These are phyloP conservation scores for Debaryomyces castellii DNA, from an alignment of 805 yeast species.

Conservation along the genomic window DNA sequence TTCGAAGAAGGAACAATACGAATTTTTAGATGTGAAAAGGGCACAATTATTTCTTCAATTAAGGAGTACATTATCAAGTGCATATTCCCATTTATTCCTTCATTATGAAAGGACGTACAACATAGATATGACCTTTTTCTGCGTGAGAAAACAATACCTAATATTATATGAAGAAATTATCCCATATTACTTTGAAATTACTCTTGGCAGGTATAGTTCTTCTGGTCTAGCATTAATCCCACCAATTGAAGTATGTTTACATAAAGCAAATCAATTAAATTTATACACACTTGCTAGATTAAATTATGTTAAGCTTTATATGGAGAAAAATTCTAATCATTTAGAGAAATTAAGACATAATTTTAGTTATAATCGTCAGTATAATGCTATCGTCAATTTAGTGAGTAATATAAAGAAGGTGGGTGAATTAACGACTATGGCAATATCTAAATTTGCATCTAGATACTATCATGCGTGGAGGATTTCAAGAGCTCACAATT, in stretches of 20 bases:
- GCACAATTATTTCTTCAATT: constrained; percentile 11
- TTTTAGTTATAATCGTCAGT: constrained; percentile 6
- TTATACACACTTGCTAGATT: constrained; percentile 5
- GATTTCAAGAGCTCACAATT: constrained; percentile 52
- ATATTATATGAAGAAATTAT: constrained; percentile 21
- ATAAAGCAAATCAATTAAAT: constrained; percentile 31
- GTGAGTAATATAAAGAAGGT: constrained; percentile 9
- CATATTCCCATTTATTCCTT: constrained; percentile 35
- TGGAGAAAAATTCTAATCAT: constrained; percentile 15
- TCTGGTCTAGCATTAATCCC: constrained; percentile 35
- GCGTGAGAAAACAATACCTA: constrained; percentile 25
- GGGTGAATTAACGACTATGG: constrained; percentile 13
- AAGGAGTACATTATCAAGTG: constrained; percentile 10
- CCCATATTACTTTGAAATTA: constrained; percentile 22
- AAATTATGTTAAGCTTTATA: constrained; percentile 4
- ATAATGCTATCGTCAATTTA: constrained; percentile 5
- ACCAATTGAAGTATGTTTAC: constrained; percentile 32
- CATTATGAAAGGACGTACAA: constrained; percentile 27
- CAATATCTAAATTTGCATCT: constrained; percentile 42
- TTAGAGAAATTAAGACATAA: constrained; percentile 7
- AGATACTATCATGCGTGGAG: constrained; percentile 67
- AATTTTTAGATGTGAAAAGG: constrained; percentile 7
- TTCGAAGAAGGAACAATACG: background rate
- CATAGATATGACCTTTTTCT: constrained; percentile 30
- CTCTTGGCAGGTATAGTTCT: background rate